Evolutionary conservation across 345 rosid genomes (phyloP).

Genomic region (Eucalyptus erythrocorys): DNA sequence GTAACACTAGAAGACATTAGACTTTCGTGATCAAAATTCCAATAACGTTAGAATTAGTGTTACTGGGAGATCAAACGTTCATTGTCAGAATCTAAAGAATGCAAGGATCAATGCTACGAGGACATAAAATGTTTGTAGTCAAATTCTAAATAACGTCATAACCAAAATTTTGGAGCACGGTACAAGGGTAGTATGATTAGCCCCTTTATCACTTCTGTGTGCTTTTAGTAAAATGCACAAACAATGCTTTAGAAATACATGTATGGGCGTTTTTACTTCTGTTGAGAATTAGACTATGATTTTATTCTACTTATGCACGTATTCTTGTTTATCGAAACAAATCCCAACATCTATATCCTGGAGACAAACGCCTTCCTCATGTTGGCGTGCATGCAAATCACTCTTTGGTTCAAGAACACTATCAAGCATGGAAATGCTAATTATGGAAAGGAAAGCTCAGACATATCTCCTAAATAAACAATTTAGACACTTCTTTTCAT

Average conservation of each 20-base stretch:
- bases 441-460: not conserved
- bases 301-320: not conserved
- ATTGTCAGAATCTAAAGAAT: accelerated
- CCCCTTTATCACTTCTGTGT: accelerated
- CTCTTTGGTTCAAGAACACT: not conserved
- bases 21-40: no score
- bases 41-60: accelerated
- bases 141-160: accelerated
- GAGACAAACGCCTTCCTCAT: not conserved
- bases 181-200: accelerated
- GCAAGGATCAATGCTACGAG: accelerated
- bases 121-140: accelerated
- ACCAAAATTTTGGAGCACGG: not conserved
- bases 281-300: accelerated
- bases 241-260: accelerated
- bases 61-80: accelerated
- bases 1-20: accelerated
- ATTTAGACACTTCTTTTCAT: not conserved
- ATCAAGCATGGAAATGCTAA: not conserved
- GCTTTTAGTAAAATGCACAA: not conserved
- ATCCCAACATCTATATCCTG: accelerated
- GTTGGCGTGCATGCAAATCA: accelerated
- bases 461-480: not conserved
- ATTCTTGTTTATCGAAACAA: accelerated
- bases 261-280: accelerated